A percentile compares a stretch with the other conserved stretches of the same genome.
phyloP scores from a whole-genome alignment of 805 yeast species.

The Soucietia sequanensis region DNA sequence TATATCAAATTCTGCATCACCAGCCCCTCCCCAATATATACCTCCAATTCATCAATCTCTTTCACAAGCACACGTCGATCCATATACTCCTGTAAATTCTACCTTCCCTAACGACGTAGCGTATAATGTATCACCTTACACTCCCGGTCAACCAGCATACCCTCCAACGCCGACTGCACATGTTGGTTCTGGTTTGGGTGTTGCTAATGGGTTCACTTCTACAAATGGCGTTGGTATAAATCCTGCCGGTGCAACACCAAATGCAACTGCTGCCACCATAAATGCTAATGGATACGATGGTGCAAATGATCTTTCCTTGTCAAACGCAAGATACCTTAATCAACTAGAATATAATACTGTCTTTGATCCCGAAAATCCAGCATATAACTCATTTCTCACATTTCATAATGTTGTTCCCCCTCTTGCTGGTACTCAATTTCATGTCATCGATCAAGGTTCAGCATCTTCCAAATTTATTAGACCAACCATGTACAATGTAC shows the following conservation, averaged over 20 bases:
- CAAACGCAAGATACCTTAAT: conserved; percentile 16
- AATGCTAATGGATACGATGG: background rate
- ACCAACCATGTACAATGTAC: conserved; percentile 78
- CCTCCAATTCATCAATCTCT: conserved; percentile 1
- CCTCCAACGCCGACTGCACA: too few relatives aligned
- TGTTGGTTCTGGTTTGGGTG: too few relatives aligned
- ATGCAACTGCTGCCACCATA: background rate
- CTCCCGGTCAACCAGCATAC: background rate
- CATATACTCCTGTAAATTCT: background rate
- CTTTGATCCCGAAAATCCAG: too few relatives aligned
- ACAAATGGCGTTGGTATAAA: background rate
- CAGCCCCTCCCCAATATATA: background rate
- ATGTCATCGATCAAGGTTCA: conserved; percentile 77
- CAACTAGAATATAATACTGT: conserved; percentile 23
- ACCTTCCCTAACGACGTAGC: background rate
- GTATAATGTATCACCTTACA: background rate
- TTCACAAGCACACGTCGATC: conserved; percentile 1
- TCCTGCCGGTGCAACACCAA: background rate
- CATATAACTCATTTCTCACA: conserved; percentile 56
- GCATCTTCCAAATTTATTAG: conserved; percentile 79
- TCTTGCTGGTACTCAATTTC: conserved; percentile 67
- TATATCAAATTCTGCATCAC: conserved; percentile 4
- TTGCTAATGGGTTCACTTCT: background rate
- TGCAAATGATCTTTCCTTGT: conserved; percentile 11
- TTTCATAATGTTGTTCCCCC: conserved; percentile 84